Evolutionary conservation across 2,329 filamentous ascomycete species (phyloP), one percentile per base, ranked within the genome.

Genomic region (Microascus cirrosus): DNA sequence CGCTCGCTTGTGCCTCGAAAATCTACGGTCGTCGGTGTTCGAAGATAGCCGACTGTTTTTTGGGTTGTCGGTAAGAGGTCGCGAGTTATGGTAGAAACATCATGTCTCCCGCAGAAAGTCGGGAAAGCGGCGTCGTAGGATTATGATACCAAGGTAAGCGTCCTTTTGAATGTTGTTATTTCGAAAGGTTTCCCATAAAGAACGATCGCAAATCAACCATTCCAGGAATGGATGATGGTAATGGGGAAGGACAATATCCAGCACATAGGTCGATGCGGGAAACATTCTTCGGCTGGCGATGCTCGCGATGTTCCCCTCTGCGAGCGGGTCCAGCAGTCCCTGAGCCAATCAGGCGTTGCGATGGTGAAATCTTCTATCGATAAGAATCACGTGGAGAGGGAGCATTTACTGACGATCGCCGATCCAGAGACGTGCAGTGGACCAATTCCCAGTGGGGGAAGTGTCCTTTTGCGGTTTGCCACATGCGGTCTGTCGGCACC

Each of bases 351-450:
- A 11, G 11, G n/a, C 6, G 45, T 5, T 11, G 45, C 20, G 6
- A 50, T 18, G 15, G 11, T 3, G n/a, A n/a, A 18, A 48, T 48
- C 4, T 48, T 10, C 13, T 53, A 58, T 58, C 56, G 56, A 58
- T 53, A 58, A 58, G 22, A n/a, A 53, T 55, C 54, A 59, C 54
- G 25, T 55, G n/a, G n/a, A 25, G 51, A 60, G 28, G 28, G 28
- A 32, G 28, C 28, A 32, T 32, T 32, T 4, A 32, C 28, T 32
- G 28, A 8, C 28, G 28, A 8, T 32, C 28, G 28, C 28, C 8
- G 28, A 32, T 32, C 28, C 28, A 32, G 28, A 8, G 4, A 8
- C 28, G 28, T 8, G 28, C 4, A 4, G 28, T 32, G 28, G 28
- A 8, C 28, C 28, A 32, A 32, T 32, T 32, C 28, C 28, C 8